Percentiles rank a stretch among this genome's conserved stretches.
phyloP scores from a whole-genome alignment of 805 yeast species.

The Wickerhamomyces queroliae region DNA sequence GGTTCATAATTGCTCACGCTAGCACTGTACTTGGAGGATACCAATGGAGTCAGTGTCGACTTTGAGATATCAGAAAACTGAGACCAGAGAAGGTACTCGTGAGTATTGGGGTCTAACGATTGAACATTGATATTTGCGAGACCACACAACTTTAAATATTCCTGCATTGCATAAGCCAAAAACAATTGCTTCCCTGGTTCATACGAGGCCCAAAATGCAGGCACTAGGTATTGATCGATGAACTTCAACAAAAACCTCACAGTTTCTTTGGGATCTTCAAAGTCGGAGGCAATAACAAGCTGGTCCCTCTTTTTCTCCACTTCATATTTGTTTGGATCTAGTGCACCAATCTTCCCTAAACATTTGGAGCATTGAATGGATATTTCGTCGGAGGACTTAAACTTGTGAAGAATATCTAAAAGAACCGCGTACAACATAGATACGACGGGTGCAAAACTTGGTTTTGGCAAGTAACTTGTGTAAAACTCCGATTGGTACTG shows the following conservation, averaged over 20 bases:
- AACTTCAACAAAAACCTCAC: conserved; percentile 57
- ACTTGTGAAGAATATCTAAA: conserved; percentile 51
- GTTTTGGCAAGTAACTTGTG: conserved; percentile 33
- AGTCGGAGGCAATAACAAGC: conserved; percentile 51
- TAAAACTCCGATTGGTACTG: conserved; percentile 46
- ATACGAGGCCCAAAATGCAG: conserved; percentile 83
- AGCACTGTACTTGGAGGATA: conserved; percentile 63
- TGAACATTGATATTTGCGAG: conserved; percentile 30
- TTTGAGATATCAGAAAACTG: conserved; percentile 59
- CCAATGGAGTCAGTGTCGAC: conserved; percentile 69
- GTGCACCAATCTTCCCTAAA: conserved; percentile 69
- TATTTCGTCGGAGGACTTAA: conserved; percentile 43
- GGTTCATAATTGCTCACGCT: conserved; percentile 40
- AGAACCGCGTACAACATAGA: conserved; percentile 46
- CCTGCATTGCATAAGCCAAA: conserved; percentile 87
- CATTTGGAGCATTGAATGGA: conserved; percentile 61
- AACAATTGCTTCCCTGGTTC: conserved; percentile 82
- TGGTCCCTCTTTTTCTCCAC: conserved; percentile 32
- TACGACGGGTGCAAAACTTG: conserved; percentile 26
- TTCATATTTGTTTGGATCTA: conserved; percentile 59
- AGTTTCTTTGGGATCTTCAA: conserved; percentile 58
- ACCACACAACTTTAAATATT: conserved; percentile 61
- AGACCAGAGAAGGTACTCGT: conserved; percentile 46
- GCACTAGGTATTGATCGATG: conserved; percentile 66
- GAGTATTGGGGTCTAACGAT: conserved; percentile 17